phyloP scores from a whole-genome alignment of 345 rosid species.

The Camelina laxa region DNA sequence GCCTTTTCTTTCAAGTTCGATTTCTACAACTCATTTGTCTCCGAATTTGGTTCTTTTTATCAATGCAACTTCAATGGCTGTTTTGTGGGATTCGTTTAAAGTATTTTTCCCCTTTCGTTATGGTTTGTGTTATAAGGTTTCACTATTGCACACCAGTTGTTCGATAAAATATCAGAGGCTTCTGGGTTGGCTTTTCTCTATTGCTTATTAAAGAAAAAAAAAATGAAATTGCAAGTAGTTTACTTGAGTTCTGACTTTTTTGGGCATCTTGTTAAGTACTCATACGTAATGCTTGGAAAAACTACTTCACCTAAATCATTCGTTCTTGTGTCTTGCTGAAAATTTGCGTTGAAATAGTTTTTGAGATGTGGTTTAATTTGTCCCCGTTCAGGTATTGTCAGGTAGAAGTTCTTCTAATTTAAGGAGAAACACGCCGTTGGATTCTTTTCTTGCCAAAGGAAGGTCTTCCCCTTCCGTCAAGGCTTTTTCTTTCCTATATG shows the following conservation, averaged over 20 bases:
- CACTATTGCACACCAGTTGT: conserved; percentile 45
- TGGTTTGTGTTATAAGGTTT: too few species aligned
- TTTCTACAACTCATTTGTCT: not conserved
- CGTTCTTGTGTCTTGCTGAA: not conserved
- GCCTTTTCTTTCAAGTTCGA: not conserved
- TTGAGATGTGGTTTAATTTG: conserved; percentile 28
- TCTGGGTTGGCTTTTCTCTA: not conserved
- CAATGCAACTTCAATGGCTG: not conserved
- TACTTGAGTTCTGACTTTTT: not conserved
- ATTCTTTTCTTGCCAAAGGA: conserved; percentile 49
- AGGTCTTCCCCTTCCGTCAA: conserved; percentile 57
- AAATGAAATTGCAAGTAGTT: too few species aligned
- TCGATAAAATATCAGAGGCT: conserved; percentile 48
- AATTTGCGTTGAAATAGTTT: not conserved
- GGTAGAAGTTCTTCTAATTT: conserved; percentile 54
- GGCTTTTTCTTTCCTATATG: conserved; percentile 54
- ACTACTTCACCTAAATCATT: not conserved
- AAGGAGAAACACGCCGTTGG: conserved; percentile 50
- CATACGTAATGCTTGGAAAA: too few species aligned
- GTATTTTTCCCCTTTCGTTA: too few species aligned
- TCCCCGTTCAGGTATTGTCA: conserved; percentile 57
- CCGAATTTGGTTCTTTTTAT: not conserved
- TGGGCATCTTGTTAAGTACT: too few species aligned
- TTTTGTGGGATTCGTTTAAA: not conserved
- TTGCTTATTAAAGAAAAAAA: too few species aligned